These are phyloP conservation scores for Pseudogymnoascus sp. DNA, from an alignment of 2,329 filamentous ascomycete species.

Conservation along the genomic window DNA sequence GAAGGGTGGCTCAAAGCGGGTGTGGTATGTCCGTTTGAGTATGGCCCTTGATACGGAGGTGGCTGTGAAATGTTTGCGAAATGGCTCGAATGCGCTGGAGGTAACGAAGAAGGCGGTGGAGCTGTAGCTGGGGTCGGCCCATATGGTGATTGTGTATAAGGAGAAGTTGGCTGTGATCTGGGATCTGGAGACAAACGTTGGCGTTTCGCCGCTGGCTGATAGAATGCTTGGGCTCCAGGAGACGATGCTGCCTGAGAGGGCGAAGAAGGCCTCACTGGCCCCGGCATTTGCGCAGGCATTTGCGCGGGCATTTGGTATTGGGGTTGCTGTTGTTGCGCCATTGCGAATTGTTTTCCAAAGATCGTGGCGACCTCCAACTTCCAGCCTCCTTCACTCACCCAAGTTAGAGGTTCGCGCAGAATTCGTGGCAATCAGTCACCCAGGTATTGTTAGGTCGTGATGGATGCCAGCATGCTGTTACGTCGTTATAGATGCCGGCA, in stretches of 20 bases:
- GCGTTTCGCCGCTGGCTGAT: slow-evolving; percentile 65
- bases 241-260: slow-evolving; percentile 56
- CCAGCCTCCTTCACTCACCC: not conserved
- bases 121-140: slow-evolving; percentile 38
- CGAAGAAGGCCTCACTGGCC: slow-evolving; percentile 51
- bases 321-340: slow-evolving; percentile 31
- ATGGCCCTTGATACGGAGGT: slow-evolving; percentile 28
- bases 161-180: slow-evolving; percentile 59
- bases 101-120: slow-evolving; percentile 17
- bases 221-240: slow-evolving; percentile 49
- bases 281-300: slow-evolving; percentile 26
- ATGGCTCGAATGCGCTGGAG: slow-evolving; percentile 22
- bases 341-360: slow-evolving; percentile 15
- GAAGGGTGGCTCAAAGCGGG: slow-evolving; percentile 19
- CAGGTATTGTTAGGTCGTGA: not conserved
- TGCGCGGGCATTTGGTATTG: slow-evolving; percentile 16
- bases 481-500: no score
- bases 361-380: slow-evolving; percentile 5
- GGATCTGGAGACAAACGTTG: slow-evolving; percentile 64
- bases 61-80: slow-evolving; percentile 27
- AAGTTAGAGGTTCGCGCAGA: not conserved
- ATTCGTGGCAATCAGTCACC: not conserved
- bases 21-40: slow-evolving; percentile 26
- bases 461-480: not conserved
- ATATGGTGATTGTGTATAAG: slow-evolving; percentile 49